Evolutionary conservation across 208 protist species (phyloP).

Genomic region (Leishmania turanica): DNA sequence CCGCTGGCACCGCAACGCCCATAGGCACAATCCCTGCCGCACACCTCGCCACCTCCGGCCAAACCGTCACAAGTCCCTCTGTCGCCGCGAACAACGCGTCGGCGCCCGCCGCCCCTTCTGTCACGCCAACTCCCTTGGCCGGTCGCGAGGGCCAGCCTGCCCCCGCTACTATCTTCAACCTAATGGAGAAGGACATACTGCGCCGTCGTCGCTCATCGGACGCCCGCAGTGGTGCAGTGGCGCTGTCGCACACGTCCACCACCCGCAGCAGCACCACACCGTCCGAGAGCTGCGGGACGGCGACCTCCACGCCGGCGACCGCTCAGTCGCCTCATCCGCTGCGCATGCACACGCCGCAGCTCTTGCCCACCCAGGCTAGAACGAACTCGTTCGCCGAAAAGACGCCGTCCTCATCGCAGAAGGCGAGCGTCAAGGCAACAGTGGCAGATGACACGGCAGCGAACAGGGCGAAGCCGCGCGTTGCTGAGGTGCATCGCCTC

Average conservation of each 20-base stretch:
- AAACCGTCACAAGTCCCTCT: slow-evolving; percentile 4
- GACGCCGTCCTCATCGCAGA: background rate
- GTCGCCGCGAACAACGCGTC: background rate
- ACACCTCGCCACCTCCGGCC: slow-evolving; percentile 15
- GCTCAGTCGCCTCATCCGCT: slow-evolving; percentile 3
- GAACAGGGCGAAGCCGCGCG: slow-evolving; percentile 7
- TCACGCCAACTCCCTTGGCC: background rate
- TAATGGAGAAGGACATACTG: slow-evolving; percentile 5
- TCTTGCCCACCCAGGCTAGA: slow-evolving; percentile 13
- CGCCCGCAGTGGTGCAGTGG: background rate
- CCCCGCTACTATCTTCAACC: background rate
- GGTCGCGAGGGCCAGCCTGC: background rate
- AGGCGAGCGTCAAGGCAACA: background rate
- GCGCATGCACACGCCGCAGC: slow-evolving; percentile 19
- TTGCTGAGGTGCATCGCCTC: slow-evolving; percentile 21
- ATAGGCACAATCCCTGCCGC: slow-evolving; percentile 7
- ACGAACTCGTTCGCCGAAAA: background rate
- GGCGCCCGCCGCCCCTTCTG: background rate
- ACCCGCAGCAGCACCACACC: slow-evolving; percentile 8
- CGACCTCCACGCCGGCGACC: background rate
- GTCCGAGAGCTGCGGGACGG: slow-evolving; percentile 10
- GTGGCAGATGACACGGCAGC: background rate
- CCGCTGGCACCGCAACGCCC: background rate
- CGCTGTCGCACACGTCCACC: slow-evolving; percentile 7
- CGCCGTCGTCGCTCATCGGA: slow-evolving; percentile 3